These are phyloP conservation scores for Saccharomycopsis amapae DNA, from an alignment of 805 yeast genomes.

Conservation along the genomic window DNA sequence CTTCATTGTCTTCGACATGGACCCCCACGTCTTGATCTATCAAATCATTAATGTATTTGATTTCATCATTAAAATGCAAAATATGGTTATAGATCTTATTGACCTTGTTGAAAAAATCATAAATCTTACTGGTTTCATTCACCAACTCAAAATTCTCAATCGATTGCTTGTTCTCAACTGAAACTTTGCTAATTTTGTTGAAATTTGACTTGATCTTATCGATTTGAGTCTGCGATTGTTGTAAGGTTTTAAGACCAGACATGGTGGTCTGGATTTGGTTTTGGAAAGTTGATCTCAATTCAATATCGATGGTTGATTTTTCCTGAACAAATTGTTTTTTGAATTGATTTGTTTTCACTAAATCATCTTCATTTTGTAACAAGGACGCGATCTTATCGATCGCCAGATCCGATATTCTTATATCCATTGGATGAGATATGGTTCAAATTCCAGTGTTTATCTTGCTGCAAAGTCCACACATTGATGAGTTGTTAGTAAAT, in stretches of 20 bases:
- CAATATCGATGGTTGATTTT: slow-evolving; percentile 67
- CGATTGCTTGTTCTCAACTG: slow-evolving; percentile 49
- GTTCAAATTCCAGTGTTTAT: too few species aligned
- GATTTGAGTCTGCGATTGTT: slow-evolving; percentile 39
- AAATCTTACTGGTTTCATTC: slow-evolving; percentile 55
- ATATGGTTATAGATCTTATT: slow-evolving; percentile 59
- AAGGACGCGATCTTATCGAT: slow-evolving; percentile 16
- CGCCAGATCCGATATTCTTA: slow-evolving; percentile 10
- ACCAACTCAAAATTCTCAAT: slow-evolving; percentile 65
- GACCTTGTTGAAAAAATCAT: slow-evolving; percentile 67
- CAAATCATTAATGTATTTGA: slow-evolving; percentile 43
- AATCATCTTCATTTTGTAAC: slow-evolving; percentile 35
- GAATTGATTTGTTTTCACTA: slow-evolving; percentile 45
- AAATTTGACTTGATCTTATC: slow-evolving; percentile 41
- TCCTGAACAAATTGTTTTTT: slow-evolving; percentile 58
- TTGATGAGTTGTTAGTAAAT: too few species aligned
- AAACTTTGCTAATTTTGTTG: slow-evolving; percentile 39
- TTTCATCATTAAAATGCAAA: slow-evolving; percentile 43
- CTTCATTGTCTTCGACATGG: slow-evolving; percentile 25
- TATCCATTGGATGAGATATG: background rate
- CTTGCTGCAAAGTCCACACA: too few species aligned
- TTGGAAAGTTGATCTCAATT: slow-evolving; percentile 63
- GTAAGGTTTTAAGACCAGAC: slow-evolving; percentile 34
- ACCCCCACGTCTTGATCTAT: slow-evolving; percentile 37
- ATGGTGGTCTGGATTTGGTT: slow-evolving; percentile 52